Evolutionary conservation across 2,329 filamentous ascomycete genomes (phyloP).

Genomic region (Chaetomium strumarium): DNA sequence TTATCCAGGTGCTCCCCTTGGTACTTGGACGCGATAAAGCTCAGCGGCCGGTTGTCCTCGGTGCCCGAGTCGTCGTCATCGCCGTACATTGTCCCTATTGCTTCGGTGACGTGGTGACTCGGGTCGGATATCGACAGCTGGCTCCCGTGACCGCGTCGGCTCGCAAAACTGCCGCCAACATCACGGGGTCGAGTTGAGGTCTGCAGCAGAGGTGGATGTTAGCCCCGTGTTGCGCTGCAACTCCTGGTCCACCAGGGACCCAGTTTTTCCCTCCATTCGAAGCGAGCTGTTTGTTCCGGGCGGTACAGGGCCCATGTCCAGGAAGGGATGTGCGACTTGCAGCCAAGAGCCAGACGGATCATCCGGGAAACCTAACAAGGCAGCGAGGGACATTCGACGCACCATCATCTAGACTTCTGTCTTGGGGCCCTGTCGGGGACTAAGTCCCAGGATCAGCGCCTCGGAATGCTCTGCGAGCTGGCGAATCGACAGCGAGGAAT

Average conservation of each 20-base stretch:
- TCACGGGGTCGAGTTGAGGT: slow-evolving; percentile 55
- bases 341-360: slow-evolving; percentile 11
- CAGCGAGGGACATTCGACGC: slow-evolving; percentile 27
- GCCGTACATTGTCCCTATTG: slow-evolving; percentile 86
- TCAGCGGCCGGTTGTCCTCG: slow-evolving; percentile 58
- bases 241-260: slow-evolving; percentile 24
- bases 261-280: slow-evolving; percentile 25
- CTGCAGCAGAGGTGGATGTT: slow-evolving; percentile 31
- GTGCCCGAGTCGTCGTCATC: slow-evolving; percentile 57
- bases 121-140: slow-evolving; percentile 74
- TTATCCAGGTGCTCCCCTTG: slow-evolving; percentile 46
- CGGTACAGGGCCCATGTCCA: slow-evolving; percentile 18
- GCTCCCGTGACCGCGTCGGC: slow-evolving; percentile 52
- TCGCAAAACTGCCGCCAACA: slow-evolving; percentile 51
- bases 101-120: slow-evolving; percentile 89
- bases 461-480: slow-evolving; percentile 9
- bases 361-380: slow-evolving; percentile 1
- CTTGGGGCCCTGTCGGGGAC: slow-evolving; percentile 33
- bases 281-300: slow-evolving; percentile 17
- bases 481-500: slow-evolving; percentile 10
- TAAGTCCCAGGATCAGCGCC: slow-evolving; percentile 24
- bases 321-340: slow-evolving; percentile 4
- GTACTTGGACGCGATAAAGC: slow-evolving; percentile 60
- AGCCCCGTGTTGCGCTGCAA: slow-evolving; percentile 15
- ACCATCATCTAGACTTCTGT: slow-evolving; percentile 45